These are phyloP conservation scores for Scutellaria galericulata DNA, from an alignment of 257 asterid species.

Conservation along the genomic window DNA sequence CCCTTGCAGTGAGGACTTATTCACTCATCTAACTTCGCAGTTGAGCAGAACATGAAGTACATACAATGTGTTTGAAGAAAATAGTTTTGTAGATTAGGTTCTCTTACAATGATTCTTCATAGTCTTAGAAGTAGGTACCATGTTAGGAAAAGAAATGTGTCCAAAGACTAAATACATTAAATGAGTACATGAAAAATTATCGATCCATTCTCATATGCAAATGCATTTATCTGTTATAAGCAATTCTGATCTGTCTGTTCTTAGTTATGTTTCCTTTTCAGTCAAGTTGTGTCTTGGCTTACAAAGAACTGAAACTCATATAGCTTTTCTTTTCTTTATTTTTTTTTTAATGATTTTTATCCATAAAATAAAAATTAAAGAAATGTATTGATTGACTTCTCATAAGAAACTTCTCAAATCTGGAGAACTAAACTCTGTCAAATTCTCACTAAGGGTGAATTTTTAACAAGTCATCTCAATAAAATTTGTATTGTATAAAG, in stretches of 20 bases:
- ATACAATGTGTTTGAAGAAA: background rate
- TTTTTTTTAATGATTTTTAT: too few relatives aligned
- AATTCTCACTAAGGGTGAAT: too few relatives aligned
- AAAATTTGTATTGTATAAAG: too few relatives aligned
- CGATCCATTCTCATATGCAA: background rate
- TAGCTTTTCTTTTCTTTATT: too few relatives aligned
- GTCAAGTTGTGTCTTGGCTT: too few relatives aligned
- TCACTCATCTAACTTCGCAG: conserved; percentile 18
- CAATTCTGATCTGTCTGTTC: background rate
- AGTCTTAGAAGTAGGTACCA: background rate
- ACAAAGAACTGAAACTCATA: too few relatives aligned
- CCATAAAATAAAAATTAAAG: too few relatives aligned
- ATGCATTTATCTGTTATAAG: background rate
- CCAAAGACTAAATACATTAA: background rate
- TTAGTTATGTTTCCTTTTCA: too few relatives aligned
- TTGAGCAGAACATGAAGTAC: conserved; percentile 28
- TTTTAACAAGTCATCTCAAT: too few relatives aligned
- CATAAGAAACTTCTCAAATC: too few relatives aligned
- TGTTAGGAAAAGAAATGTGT: background rate
- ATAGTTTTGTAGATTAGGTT: background rate
- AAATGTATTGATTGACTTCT: too few relatives aligned
- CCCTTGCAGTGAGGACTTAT: conserved; percentile 40
- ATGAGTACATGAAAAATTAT: background rate
- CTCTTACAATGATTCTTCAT: background rate
- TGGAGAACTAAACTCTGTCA: too few relatives aligned